Percentiles rank a stretch among this genome's conserved stretches.
Evolutionary conservation across 768 basidiomycete species (phyloP).

Genomic region (Russula emetica): DNA sequence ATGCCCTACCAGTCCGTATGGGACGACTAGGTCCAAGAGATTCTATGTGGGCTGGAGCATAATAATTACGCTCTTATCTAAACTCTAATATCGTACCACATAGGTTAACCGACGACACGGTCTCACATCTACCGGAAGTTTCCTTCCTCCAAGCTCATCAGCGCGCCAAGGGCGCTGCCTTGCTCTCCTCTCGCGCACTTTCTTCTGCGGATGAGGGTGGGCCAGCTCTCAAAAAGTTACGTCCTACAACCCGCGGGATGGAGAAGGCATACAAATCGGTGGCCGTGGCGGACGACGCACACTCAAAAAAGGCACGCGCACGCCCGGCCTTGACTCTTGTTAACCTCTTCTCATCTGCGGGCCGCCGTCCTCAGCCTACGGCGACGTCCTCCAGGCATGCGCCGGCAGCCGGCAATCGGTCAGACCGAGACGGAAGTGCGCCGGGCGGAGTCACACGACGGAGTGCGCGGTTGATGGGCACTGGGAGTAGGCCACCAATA

Average conservation of each 20-base stretch:
- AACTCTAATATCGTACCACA: slow-evolving; percentile 9
- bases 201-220: slow-evolving; percentile 82
- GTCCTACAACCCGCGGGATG: slow-evolving; percentile 50
- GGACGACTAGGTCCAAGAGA: slow-evolving; percentile 54
- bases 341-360: slow-evolving; percentile 77
- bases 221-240: slow-evolving; percentile 69
- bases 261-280: slow-evolving; percentile 55
- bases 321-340: slow-evolving; percentile 82
- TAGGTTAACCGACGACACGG: slow-evolving; percentile 45
- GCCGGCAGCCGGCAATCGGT: slow-evolving; percentile 36
- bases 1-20: slow-evolving; percentile 57
- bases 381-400: slow-evolving; percentile 59
- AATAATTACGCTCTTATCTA: neutral
- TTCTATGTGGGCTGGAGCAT: slow-evolving; percentile 47
- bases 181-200: slow-evolving; percentile 53
- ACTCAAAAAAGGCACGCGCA: slow-evolving; percentile 87
- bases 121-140: slow-evolving; percentile 50
- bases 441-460: slow-evolving; percentile 53
- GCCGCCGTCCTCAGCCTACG: slow-evolving; percentile 67
- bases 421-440: slow-evolving; percentile 48
- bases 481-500: slow-evolving; percentile 46
- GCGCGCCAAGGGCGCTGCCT: slow-evolving; percentile 36
- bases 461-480: slow-evolving; percentile 67
- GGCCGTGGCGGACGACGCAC: slow-evolving; percentile 50
- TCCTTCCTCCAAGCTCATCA: slow-evolving; percentile 51